Base-by-base conservation (phyloP, 2,329 filamentous ascomycete genomes). In the Epichloe glyceriae region DNA sequence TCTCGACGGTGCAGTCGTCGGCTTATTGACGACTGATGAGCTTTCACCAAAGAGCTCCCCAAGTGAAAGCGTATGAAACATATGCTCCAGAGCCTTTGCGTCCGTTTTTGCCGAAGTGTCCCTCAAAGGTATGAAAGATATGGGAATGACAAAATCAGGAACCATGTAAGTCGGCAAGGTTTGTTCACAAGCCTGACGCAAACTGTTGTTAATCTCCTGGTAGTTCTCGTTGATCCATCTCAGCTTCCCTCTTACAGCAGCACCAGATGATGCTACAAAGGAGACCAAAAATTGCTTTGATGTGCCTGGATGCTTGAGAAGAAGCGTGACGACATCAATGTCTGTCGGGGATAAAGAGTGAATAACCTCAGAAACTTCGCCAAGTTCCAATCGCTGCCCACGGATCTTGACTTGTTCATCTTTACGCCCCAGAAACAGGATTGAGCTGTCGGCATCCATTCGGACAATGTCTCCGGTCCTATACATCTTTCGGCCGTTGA, bases 391-490 rank as follows among this genome's bases (percentile, higher is more conserved):
- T 14, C 53, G 26, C 45, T 56, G 54, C 5, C 54, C 54, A 1
- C 53, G 51, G 40, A 56, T 50, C 41, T 56, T 56, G 46, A 50
- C 37, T 45, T 56, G 54, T 30, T 56, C 49, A 43, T 56, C 54
- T 15, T 11, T 49, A 4, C 54, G 22, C 15, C 54, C 54, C 2
- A 56, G 51, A 26, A 56, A 56, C 35, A 53, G 46, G 15, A 55
- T 22, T 12, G 53, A 50, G 35, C 51, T 51, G 26, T 56, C 54
- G 26, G 53, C 53, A 50, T 53, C 52, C 53, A 56, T 56, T 30
- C 53, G 46, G 51, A 56, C 53, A 17, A 56, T 53, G 42, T 56
- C 54, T 40, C 54, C 54, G 4, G 54, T 56, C 39, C 48, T 53
- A 49, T 56, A 56, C 3, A 55, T 50, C 12, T n/a, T 20, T 20